Base-by-base conservation (phyloP, 2,329 filamentous ascomycete genomes). In the Paecilomyces formosus region DNA sequence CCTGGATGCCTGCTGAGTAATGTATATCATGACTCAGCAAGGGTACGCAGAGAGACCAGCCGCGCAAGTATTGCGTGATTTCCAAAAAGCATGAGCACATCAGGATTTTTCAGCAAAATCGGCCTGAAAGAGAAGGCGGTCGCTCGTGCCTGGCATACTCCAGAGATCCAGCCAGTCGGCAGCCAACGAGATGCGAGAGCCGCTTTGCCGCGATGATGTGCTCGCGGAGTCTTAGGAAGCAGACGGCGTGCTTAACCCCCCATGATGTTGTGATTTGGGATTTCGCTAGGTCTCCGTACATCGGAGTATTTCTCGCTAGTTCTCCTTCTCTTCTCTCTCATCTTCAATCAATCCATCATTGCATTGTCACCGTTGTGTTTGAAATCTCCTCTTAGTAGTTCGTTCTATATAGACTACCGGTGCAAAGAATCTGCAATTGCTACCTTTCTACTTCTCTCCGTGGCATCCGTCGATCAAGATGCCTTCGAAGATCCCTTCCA, bases 11-110 rank as follows among this genome's bases (percentile, higher is more conserved):
- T 15, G 13, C 35, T 15, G 35, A 39, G 15, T 39, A 15, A 35
- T 35, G 31, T 45, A n/a, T n/a, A 21, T 26, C 51, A 30, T 61
- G 60, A 61, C 22, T 60, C 56, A 59, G 56, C 39, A 51, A n/a
- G n/a, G n/a, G n/a, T 26, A 1, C 13, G 55, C 54, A 59, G 51
- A 66, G 55, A 5, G 12, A 63, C 67, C 68, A 54, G 8, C 24
- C 4, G 58, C 30, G 71, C 72, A 73, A 61, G 60, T 69, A 76
- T 76, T 70, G 74, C 74, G 74, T 76, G 73, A 72, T 76, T 71
- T 68, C 60, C 63, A 57, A 56, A 56, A 59, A 56, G 54, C 63
- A 68, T 71, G 64, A 70, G 63, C 60, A 63, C 63, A 72, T 68
- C 62, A 24, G 54, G 65, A 67, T 64, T 66, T 66, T 68, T 69